These are phyloP conservation scores for Backusella circina DNA, from an alignment of 192 early-diverging fungal genomes.

Conservation along the genomic window DNA sequence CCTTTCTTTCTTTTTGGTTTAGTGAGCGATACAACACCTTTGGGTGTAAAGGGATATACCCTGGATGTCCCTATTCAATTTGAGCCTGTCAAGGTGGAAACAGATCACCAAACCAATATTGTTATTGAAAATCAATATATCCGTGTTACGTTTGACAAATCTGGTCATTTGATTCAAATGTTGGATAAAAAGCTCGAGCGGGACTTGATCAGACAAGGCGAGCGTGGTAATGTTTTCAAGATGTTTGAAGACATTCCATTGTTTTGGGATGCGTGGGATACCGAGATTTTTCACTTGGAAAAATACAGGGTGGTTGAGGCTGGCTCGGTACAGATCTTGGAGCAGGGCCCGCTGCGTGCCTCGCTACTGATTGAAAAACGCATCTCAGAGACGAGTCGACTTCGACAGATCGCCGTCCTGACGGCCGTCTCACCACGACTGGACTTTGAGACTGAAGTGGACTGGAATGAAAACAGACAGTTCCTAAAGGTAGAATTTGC, in stretches of 20 bases:
- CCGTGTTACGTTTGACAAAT: constrained; percentile 61
- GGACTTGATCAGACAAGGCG: constrained; percentile 52
- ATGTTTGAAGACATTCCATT: constrained; percentile 86
- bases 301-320: constrained; percentile 64
- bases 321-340: constrained; percentile 57
- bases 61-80: constrained; percentile 2
- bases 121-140: constrained; percentile 78
- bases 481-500: constrained; percentile 93
- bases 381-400: constrained; percentile 61
- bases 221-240: constrained; percentile 71
- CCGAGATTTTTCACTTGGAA: constrained; percentile 90
- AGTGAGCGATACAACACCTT: constrained; percentile 9
- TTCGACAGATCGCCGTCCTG: constrained; percentile 77
- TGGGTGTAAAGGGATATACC: constrained; percentile 11
- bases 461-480: constrained; percentile 91
- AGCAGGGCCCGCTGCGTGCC: constrained; percentile 79
- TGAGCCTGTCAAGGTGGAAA: constrained; percentile 32
- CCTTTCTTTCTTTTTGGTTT: too few species aligned
- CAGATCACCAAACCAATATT: constrained; percentile 36
- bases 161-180: constrained; percentile 72
- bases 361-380: constrained; percentile 65
- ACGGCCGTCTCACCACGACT: constrained; percentile 65
- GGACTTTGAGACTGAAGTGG: constrained; percentile 86
- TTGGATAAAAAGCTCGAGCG: constrained; percentile 55
- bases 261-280: constrained; percentile 70